Base-by-base conservation (phyloP, 75 land plant species). In the Pinus taeda region DNA sequence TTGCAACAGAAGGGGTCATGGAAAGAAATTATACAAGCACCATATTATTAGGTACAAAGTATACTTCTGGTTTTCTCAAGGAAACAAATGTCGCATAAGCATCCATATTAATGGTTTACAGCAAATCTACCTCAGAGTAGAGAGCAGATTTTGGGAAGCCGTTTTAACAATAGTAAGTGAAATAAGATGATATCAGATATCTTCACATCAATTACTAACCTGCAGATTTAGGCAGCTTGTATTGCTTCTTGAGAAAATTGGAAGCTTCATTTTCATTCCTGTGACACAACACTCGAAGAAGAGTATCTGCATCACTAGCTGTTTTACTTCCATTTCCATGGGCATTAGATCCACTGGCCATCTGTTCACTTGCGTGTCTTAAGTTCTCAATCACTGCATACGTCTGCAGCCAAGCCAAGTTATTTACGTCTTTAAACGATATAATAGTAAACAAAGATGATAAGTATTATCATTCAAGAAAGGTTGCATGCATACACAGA, bases 211-310 rank as follows among this genome's bases (percentile, higher is more conserved):
- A 57, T 24, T 3, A 29, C 75, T 74, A 74, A 76, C 73, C 73
- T 12, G 80, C 53, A 75, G 95, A 90, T 26, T 76, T 90, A 77
- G 99, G 97, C 36, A 97, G 81, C 78, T 92, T 97, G 79, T 85
- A 94, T 62, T 97, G 98, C 77, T 92, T 97, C 81, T 97, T 97
- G 59, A 97, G 82, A 64, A 89, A 96, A 53, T 86, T 88, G 33
- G 94, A 94, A 20, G 99, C 99, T 72, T 90, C 98, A 24, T 82
- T 81, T 74, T 97, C 98, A 77, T 78, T 74, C 81, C 94, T 84
- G 79, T 97, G 99, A 73, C 99, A 97, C 56, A 97, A 79, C 5
- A 97, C 83, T 55, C 99, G 86, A 64, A 97, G 82, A 4, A 94
- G 80, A 13, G 92, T 89, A 42, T 92, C 82, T 1, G 87, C 71